Percentiles rank a stretch among this genome's conserved stretches.
phyloP scores from a whole-genome alignment of 768 basidiomycete species.

The Leccinum pellstonianum region DNA sequence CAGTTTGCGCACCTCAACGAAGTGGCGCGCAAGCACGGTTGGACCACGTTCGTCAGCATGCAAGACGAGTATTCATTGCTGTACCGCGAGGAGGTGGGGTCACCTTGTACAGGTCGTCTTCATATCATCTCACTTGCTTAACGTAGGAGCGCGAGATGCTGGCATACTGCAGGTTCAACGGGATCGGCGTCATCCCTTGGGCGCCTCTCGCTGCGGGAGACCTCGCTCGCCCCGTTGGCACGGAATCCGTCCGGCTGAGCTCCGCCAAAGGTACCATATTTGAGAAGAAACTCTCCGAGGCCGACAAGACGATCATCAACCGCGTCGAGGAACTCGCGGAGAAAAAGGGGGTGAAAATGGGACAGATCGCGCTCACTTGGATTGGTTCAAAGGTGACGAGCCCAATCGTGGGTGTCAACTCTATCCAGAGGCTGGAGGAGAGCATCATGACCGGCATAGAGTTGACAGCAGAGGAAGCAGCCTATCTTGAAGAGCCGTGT shows the following conservation, averaged over 20 bases:
- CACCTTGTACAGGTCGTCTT: neutral
- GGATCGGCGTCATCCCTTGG: constrained; percentile 54
- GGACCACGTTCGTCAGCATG: constrained; percentile 57
- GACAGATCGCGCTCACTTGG: constrained; percentile 49
- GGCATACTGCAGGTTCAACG: constrained; percentile 44
- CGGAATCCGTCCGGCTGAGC: constrained; percentile 25
- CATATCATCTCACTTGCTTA: neutral
- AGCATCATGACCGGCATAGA: constrained; percentile 25
- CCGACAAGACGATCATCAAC: constrained; percentile 36
- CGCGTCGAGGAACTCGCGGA: constrained; percentile 44
- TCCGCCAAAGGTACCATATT: constrained; percentile 31
- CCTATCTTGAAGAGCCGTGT: constrained; percentile 29
- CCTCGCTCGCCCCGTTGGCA: constrained; percentile 38
- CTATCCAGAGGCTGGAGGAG: constrained; percentile 32
- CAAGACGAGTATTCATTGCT: constrained; percentile 53
- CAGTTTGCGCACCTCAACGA: constrained; percentile 44
- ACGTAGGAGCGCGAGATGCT: constrained; percentile 45
- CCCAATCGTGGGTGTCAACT: constrained; percentile 45
- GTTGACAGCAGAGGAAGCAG: constrained; percentile 30
- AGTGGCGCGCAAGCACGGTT: constrained; percentile 43
- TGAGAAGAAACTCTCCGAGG: constrained; percentile 27
- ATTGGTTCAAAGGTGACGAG: constrained; percentile 38
- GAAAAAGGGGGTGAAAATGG: constrained; percentile 42
- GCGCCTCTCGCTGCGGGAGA: constrained; percentile 40
- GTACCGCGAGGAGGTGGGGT: constrained; percentile 51